phyloP scores from a whole-genome alignment of 2,329 filamentous ascomycete genomes.

The Phyllosticta paracitricarpa region DNA sequence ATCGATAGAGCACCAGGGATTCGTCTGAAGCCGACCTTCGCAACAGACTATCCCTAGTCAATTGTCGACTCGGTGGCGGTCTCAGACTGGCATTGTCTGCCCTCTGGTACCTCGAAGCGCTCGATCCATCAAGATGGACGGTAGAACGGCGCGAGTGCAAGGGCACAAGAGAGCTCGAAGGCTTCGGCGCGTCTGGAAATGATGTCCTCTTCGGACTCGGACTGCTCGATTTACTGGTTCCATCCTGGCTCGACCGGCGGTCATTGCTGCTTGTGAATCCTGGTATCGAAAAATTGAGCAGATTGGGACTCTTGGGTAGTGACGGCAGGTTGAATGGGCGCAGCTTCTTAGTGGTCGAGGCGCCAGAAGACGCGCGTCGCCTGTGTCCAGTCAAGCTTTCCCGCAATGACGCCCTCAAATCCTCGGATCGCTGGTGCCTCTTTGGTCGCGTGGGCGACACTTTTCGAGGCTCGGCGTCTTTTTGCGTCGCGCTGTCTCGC shows the following conservation, averaged over 20 bases:
- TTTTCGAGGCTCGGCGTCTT: not conserved
- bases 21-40: constrained; percentile 64
- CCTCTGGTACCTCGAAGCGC: not conserved
- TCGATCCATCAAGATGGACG: not conserved
- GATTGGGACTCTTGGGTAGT: constrained; percentile 25
- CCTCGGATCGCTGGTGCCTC: constrained; percentile 25
- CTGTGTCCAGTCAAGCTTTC: constrained; percentile 29
- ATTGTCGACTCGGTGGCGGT: constrained; percentile 12
- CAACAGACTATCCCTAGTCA: constrained; percentile 24
- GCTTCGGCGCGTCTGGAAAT: not conserved
- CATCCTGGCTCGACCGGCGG: not conserved
- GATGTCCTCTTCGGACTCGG: not conserved
- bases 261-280: constrained; percentile 17
- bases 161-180: not conserved
- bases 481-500: constrained; percentile 11
- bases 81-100: not conserved
- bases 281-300: constrained; percentile 28
- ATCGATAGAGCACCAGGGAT: constrained; percentile 62
- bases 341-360: constrained; percentile 26
- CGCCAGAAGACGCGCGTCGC: constrained; percentile 30
- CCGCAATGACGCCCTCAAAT: constrained; percentile 27
- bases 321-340: constrained; percentile 27
- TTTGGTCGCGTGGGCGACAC: constrained; percentile 19
- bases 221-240: not conserved
- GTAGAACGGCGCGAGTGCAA: constrained; percentile 1